Percentiles rank a stretch among this genome's conserved stretches.
Conservation (phyloP, 2,329 filamentous ascomycete species). For the Aspergillus amoenus region DNA sequence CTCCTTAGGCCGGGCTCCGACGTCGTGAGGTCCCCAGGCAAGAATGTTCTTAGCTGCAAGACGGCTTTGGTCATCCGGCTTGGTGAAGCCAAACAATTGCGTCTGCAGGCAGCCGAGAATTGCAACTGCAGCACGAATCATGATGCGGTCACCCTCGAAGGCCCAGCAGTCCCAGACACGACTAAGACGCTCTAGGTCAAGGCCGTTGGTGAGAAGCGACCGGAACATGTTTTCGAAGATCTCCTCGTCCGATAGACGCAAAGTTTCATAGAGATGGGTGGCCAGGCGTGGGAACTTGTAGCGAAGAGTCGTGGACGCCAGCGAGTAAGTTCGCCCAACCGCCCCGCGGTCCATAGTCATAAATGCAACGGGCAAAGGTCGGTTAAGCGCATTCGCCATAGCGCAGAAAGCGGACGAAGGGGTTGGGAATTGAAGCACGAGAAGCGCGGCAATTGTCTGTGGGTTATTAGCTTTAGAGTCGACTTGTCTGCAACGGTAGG, state of each 20-base stretch:
- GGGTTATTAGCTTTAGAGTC: constrained; percentile 1
- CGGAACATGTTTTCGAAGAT: constrained; percentile 56
- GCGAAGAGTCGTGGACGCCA: constrained; percentile 56
- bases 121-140: constrained; percentile 47
- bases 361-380: constrained; percentile 61
- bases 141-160: constrained; percentile 58
- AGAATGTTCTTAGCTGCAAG: constrained; percentile 33
- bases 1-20: constrained; percentile 33
- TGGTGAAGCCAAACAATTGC: constrained; percentile 41
- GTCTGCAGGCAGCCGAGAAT: constrained; percentile 44
- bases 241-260: constrained; percentile 42
- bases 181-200: constrained; percentile 54
- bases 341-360: constrained; percentile 57
- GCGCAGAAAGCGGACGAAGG: constrained; percentile 57
- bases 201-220: constrained; percentile 52
- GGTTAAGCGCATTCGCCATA: constrained; percentile 62
- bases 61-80: constrained; percentile 38
- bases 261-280: constrained; percentile 49
- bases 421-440: constrained; percentile 56
- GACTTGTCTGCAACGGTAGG: background rate
- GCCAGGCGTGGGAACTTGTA: constrained; percentile 59
- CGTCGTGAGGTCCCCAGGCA: constrained; percentile 37
- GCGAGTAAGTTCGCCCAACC: constrained; percentile 55
- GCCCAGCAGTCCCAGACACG: constrained; percentile 63
- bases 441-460: constrained; percentile 56